A percentile compares a stretch with the other conserved stretches of the same genome.
Evolutionary conservation across 2,329 filamentous ascomycete species (phyloP).

Genomic region (Parafenestella ontariensis): DNA sequence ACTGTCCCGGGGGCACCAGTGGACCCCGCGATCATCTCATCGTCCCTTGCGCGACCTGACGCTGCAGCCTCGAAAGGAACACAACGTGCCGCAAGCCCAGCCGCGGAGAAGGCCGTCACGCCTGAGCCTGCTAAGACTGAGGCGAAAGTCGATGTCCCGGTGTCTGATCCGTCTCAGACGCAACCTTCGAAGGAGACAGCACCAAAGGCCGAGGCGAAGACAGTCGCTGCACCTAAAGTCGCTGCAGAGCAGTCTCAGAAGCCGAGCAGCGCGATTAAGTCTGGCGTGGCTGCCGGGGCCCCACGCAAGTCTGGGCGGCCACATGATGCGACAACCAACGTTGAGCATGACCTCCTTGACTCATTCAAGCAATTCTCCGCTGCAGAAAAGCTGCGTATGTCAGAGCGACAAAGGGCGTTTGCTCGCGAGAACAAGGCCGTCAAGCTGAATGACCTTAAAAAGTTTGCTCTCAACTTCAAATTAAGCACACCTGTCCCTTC

Average conservation of each 20-base stretch:
- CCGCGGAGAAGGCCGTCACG: conserved; percentile 24
- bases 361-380: conserved; percentile 71
- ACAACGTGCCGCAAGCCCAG: conserved; percentile 30
- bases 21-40: conserved; percentile 89
- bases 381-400: conserved; percentile 65
- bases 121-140: conserved; percentile 29
- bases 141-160: not conserved
- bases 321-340: conserved; percentile 65
- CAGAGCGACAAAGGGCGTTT: conserved; percentile 62
- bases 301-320: conserved; percentile 49
- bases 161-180: conserved; percentile 10
- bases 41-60: conserved; percentile 69
- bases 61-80: conserved; percentile 34
- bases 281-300: conserved; percentile 31
- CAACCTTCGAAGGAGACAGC: conserved; percentile 25
- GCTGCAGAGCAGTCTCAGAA: conserved; percentile 35
- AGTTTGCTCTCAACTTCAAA: conserved; percentile 94
- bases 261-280: conserved; percentile 38
- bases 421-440: conserved; percentile 80
- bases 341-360: conserved; percentile 67
- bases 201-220: conserved; percentile 26
- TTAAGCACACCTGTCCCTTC: conserved; percentile 89
- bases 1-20: conserved; percentile 79
- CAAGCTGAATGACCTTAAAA: conserved; percentile 92
- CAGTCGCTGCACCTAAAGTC: conserved; percentile 27